Evolutionary conservation across 441 rosid species (phyloP), one percentile per base, ranked within the genome.

Genomic region (Adansonia madagascariensis): DNA sequence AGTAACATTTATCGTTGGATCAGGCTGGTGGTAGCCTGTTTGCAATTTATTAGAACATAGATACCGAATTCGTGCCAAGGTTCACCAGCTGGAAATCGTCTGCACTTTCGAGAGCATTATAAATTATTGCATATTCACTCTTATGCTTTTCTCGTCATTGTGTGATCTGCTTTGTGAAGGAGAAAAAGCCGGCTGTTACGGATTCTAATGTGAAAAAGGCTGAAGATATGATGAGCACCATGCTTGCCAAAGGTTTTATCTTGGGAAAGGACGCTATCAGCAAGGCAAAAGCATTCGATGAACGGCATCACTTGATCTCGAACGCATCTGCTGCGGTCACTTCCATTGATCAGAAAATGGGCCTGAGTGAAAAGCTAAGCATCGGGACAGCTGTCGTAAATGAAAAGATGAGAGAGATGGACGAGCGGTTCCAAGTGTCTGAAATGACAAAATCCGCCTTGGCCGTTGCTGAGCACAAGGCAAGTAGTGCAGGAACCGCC

Each of bases 211-310:
- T 86, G 46, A 84, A 77, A 79, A 91, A 79, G 87, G 96, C 94
- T 27, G 97, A 90, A 83, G 93, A 91, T 57, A 84, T 90, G 75
- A 95, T 92, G 15, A 90, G 87, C 75, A 76, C 81, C 12, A 89
- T 91, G 97, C 87, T 91, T 52, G 93, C 90, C 52, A 87, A 82
- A 60, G 96, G 96, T n/a, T 92, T 81, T 46, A 87, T 89, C 52
- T 84, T 92, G 75, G 95, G 93, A 18, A 89, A 88, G 80, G 93
- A 92, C 60, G 94, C 94, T 0, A 22, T 92, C 80, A 82, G 79
- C 77, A 90, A 76, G 79, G 93, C 93, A 56, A 92, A 85, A 81
- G 78, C 88, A 6, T 83, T 92, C 7, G 94, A 92, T 43, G 92
- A 91, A 53, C 84, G 73, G 50, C 90, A 88, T 80, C 89, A 85